These are phyloP conservation scores for Vitis rotundifolia DNA, from an alignment of 164 flowering plant genomes.

Conservation along the genomic window DNA sequence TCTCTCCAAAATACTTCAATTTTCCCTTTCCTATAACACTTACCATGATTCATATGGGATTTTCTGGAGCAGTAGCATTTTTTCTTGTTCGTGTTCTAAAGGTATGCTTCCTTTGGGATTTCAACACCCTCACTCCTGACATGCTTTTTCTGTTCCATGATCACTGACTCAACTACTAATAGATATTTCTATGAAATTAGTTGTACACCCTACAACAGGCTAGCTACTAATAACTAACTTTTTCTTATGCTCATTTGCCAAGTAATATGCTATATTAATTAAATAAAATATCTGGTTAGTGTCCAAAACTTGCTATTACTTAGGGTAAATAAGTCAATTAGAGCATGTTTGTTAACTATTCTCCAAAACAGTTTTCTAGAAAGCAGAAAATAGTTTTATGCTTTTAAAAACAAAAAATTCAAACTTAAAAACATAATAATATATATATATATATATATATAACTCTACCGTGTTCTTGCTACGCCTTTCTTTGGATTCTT, in stretches of 20 bases:
- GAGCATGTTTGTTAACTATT: no score
- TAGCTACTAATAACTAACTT: not conserved
- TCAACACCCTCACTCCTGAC: not conserved
- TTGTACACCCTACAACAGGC: not conserved
- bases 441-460: no score
- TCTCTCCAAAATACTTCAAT: conserved; percentile 95
- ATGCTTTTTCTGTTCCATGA: not conserved
- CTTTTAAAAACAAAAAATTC: no score
- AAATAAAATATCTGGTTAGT: not conserved
- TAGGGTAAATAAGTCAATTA: no score
- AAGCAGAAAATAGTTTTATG: no score
- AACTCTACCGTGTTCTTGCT: no score
- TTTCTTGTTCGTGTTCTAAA: conserved; percentile 88
- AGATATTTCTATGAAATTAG: not conserved
- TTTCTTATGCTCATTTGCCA: not conserved
- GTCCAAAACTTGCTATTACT: no score
- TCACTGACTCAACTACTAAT: not conserved
- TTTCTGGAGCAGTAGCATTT: conserved; percentile 87
- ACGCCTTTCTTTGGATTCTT: no score
- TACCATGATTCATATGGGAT: conserved; percentile 99
- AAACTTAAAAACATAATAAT: no score
- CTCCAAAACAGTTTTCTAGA: no score
- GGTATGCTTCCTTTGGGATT: conserved; percentile 43
- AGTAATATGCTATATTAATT: not conserved
- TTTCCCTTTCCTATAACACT: conserved; percentile 94